Evolutionary conservation across 768 basidiomycete species (phyloP).

Genomic region (Naganishia friedmannii): DNA sequence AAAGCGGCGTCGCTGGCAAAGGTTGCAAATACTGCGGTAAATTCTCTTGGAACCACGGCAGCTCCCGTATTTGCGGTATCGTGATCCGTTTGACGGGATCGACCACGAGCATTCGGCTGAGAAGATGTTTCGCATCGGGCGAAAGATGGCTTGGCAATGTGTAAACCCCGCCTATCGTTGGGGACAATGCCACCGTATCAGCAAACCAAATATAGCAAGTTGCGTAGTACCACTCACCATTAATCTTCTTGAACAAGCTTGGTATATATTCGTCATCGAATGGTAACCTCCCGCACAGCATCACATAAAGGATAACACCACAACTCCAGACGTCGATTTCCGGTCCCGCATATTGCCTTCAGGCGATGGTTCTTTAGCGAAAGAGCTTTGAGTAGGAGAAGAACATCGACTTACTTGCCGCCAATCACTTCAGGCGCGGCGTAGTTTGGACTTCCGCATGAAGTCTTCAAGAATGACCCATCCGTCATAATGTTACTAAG

Average conservation of each 20-base stretch:
- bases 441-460: slow-evolving; percentile 97
- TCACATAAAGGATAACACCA: slow-evolving; percentile 97
- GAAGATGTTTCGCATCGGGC: slow-evolving; percentile 70
- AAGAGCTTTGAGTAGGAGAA: not conserved
- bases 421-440: slow-evolving; percentile 97
- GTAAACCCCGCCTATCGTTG: slow-evolving; percentile 68
- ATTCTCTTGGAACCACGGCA: slow-evolving; percentile 84
- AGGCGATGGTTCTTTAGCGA: not conserved
- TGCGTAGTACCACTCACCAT: slow-evolving; percentile 48
- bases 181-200: slow-evolving; percentile 44
- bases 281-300: slow-evolving; percentile 89
- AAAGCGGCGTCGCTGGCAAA: slow-evolving; percentile 64
- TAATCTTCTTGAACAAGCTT: slow-evolving; percentile 87
- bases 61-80: slow-evolving; percentile 80
- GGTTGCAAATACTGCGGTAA: slow-evolving; percentile 76
- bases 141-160: slow-evolving; percentile 79
- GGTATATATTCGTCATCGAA: slow-evolving; percentile 98
- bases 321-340: slow-evolving; percentile 99
- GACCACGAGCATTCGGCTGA: slow-evolving; percentile 83
- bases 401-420: slow-evolving; percentile 60
- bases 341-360: slow-evolving; percentile 80
- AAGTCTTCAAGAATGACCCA: slow-evolving; percentile 93
- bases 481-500: slow-evolving; percentile 93
- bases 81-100: slow-evolving; percentile 95
- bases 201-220: not conserved